phyloP scores from a whole-genome alignment of 306 rosid genomes.

The Lithocarpus polystachyus region DNA sequence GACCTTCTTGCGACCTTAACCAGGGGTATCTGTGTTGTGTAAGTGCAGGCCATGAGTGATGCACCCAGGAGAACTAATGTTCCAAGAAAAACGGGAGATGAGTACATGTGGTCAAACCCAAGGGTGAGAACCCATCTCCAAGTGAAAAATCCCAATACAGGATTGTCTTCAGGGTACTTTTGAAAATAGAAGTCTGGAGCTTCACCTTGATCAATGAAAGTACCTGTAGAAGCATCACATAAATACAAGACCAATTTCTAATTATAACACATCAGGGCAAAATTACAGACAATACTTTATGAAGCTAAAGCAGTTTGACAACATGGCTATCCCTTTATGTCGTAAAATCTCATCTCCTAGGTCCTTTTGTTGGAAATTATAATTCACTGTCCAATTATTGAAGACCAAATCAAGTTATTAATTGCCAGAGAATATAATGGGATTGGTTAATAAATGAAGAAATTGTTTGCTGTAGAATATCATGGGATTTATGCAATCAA shows the following conservation, averaged over 20 bases:
- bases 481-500: too few species aligned
- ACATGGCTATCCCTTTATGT: conserved; percentile 15
- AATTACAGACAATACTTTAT: conserved; percentile 11
- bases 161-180: conserved; percentile 77
- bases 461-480: too few species aligned
- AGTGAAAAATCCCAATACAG: conserved; percentile 76
- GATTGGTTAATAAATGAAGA: too few species aligned
- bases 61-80: conserved; percentile 70
- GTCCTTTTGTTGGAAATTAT: too few species aligned
- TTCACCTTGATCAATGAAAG: conserved; percentile 89
- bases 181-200: conserved; percentile 74
- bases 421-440: too few species aligned
- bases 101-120: conserved; percentile 93
- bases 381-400: too few species aligned
- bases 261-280: conserved; percentile 6
- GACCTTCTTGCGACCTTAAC: conserved; percentile 91
- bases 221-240: conserved; percentile 49
- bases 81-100: conserved; percentile 74
- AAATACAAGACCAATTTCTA: conserved; percentile 17
- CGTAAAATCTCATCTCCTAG: neutral
- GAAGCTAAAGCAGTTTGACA: neutral
- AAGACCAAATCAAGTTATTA: too few species aligned
- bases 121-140: conserved; percentile 96
- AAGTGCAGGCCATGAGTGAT: conserved; percentile 94
- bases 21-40: conserved; percentile 91